Evolutionary conservation across 1,139 yeast genomes (phyloP).

Genomic region (Pichia sp.): DNA sequence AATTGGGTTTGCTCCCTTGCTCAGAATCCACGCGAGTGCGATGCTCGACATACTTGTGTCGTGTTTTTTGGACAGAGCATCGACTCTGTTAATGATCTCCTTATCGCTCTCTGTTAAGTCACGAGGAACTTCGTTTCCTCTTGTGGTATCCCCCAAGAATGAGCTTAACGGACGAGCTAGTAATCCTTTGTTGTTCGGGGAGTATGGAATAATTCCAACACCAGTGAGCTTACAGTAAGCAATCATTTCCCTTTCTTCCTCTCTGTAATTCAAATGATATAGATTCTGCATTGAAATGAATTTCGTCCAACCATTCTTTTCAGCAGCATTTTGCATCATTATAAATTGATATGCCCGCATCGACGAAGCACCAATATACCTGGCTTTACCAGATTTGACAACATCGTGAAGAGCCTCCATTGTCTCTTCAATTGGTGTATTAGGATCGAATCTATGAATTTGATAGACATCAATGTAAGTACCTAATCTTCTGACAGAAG

Average conservation of each 20-base stretch:
- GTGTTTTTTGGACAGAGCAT: constrained; percentile 45
- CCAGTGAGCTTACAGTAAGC: constrained; percentile 46
- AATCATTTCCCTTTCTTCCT: constrained; percentile 58
- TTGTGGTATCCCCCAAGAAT: not conserved
- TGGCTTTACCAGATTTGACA: constrained; percentile 42
- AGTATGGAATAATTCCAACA: constrained; percentile 48
- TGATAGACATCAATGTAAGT: constrained; percentile 47
- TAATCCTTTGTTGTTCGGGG: constrained; percentile 45
- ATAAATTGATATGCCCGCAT: constrained; percentile 49
- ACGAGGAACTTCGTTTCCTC: not conserved
- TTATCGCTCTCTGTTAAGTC: constrained; percentile 28
- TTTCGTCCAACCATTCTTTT: constrained; percentile 46
- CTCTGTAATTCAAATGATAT: constrained; percentile 52
- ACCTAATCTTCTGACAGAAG: constrained; percentile 46
- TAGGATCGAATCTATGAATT: constrained; percentile 47
- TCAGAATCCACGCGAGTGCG: constrained; percentile 52
- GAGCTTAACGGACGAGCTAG: constrained; percentile 39
- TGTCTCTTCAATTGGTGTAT: constrained; percentile 44
- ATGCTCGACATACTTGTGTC: constrained; percentile 48
- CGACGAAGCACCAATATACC: constrained; percentile 56
- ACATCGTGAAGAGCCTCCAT: constrained; percentile 52
- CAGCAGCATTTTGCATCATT: constrained; percentile 48
- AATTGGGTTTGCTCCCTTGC: constrained; percentile 45
- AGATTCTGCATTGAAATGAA: constrained; percentile 57
- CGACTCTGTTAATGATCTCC: constrained; percentile 47